phyloP scores from a whole-genome alignment of 1,284 basidiomycete species.

The Phylloboletellus chloephorus region DNA sequence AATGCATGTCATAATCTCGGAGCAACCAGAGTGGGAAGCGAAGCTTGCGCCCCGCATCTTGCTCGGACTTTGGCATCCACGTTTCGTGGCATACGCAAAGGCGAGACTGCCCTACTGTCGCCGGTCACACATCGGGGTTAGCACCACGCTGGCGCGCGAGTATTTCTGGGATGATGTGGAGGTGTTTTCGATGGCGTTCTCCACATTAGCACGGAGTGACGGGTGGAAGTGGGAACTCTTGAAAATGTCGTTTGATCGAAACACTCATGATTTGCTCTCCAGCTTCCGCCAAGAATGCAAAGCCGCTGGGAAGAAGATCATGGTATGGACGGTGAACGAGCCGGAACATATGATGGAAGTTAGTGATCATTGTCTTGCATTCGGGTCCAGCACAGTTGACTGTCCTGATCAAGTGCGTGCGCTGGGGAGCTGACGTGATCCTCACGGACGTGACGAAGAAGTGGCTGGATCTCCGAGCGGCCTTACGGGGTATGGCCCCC shows the following conservation, averaged over 20 bases:
- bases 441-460: slow-evolving; percentile 82
- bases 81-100: slow-evolving; percentile 78
- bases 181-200: slow-evolving; percentile 86
- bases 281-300: slow-evolving; percentile 80
- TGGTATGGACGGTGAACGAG: slow-evolving; percentile 97
- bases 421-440: slow-evolving; percentile 89
- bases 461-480: slow-evolving; percentile 69
- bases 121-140: slow-evolving; percentile 82
- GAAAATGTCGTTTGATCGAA: neutral
- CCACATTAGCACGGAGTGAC: slow-evolving; percentile 66
- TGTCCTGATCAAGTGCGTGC: slow-evolving; percentile 56
- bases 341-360: slow-evolving; percentile 92
- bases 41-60: slow-evolving; percentile 86
- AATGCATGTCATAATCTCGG: slow-evolving; percentile 72
- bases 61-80: slow-evolving; percentile 89
- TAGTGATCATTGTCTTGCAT: slow-evolving; percentile 21
- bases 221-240: slow-evolving; percentile 44
- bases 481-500: slow-evolving; percentile 51
- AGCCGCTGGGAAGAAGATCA: slow-evolving; percentile 75
- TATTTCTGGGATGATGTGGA: slow-evolving; percentile 92
- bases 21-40: slow-evolving; percentile 73
- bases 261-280: slow-evolving; percentile 21
- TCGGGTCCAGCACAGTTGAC: slow-evolving; percentile 1
- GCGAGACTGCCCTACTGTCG: slow-evolving; percentile 75
- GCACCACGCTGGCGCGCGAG: slow-evolving; percentile 61